Percentiles rank a stretch among this genome's conserved stretches.
These are phyloP conservation scores for Auxenochlorella pyrenoidosa DNA, from an alignment of 139 green algal genomes.

Conservation along the genomic window DNA sequence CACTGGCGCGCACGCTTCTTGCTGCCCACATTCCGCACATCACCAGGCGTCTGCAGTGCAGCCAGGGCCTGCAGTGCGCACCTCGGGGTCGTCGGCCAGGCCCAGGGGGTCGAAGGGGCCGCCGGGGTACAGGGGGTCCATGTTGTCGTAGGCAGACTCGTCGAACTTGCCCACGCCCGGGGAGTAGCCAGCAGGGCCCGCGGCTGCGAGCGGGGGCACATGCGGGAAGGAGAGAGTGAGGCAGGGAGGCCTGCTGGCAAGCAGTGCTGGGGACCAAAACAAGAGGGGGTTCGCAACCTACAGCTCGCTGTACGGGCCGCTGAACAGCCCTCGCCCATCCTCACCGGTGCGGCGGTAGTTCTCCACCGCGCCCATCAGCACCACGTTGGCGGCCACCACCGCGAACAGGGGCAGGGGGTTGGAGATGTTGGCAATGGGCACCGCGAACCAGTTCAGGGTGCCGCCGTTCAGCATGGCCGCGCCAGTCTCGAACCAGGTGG, in stretches of 20 bases:
- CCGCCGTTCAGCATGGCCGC: constrained; percentile 94
- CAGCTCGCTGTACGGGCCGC: too few relatives aligned
- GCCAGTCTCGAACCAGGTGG: constrained; percentile 94
- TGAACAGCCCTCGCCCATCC: too few relatives aligned
- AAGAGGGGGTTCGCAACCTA: too few relatives aligned
- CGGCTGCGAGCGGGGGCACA: constrained; percentile 27
- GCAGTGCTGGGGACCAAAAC: too few relatives aligned
- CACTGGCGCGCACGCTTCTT: too few relatives aligned
- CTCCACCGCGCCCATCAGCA: constrained; percentile 92
- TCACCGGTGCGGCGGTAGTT: constrained; percentile 69
- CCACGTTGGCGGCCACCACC: constrained; percentile 83
- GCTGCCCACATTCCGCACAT: too few relatives aligned
- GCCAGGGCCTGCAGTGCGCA: constrained; percentile 70
- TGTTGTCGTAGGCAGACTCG: constrained; percentile 79
- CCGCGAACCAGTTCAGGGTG: constrained; percentile 95
- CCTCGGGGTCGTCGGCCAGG: constrained; percentile 92
- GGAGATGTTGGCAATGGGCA: constrained; percentile 86
- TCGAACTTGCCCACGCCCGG: constrained; percentile 95
- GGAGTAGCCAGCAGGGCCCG: constrained; percentile 89
- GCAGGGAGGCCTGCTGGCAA: not conserved
- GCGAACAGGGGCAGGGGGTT: constrained; percentile 92
- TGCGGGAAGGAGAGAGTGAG: not conserved
- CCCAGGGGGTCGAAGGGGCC: constrained; percentile 97
- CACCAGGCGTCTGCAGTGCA: too few relatives aligned
- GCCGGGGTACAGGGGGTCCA: constrained; percentile 95